Evolutionary conservation across 2,329 filamentous ascomycete genomes (phyloP).

Genomic region (Colletotrichum higginsianum): DNA sequence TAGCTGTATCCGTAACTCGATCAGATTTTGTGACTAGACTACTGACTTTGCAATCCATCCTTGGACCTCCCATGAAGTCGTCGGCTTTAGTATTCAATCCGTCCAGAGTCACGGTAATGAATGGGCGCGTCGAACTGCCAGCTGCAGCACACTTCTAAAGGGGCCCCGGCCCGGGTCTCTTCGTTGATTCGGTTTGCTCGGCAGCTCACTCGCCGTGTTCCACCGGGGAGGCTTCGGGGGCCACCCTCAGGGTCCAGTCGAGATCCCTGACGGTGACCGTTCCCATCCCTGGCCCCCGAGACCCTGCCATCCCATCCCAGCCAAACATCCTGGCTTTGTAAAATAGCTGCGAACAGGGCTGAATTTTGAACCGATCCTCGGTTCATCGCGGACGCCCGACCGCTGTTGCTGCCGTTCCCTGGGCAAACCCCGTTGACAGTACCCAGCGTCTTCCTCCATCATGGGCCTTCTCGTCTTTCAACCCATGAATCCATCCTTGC

Average conservation of each 20-base stretch:
- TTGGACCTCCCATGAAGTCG: constrained; percentile 1
- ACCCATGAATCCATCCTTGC: constrained; percentile 32
- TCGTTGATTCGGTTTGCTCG: constrained; percentile 32
- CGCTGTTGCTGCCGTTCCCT: constrained; percentile 21
- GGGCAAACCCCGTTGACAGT: background rate
- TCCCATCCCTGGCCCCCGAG: background rate
- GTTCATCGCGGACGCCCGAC: constrained; percentile 27
- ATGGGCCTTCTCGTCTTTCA: constrained; percentile 5
- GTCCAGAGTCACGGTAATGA: no score
- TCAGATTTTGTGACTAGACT: constrained; percentile 1
- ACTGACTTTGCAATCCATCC: constrained; percentile 9
- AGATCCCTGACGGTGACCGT: constrained; percentile 5
- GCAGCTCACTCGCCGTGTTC: constrained; percentile 28
- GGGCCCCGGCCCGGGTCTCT: background rate
- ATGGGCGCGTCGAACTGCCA: no score
- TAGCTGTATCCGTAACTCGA: no score
- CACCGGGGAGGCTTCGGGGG: constrained; percentile 30
- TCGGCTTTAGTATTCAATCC: background rate
- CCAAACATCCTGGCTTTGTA: constrained; percentile 10
- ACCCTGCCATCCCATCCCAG: constrained; percentile 5
- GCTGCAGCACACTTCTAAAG: constrained; percentile 22
- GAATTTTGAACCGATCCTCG: constrained; percentile 23
- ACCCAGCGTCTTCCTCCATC: constrained; percentile 16
- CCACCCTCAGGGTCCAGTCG: constrained; percentile 32
- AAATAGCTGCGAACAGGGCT: constrained; percentile 29